A percentile compares a stretch with the other conserved stretches of the same genome.
These are phyloP conservation scores for Eimeria zaria DNA, from an alignment of 169 alveolate species.

Conservation along the genomic window DNA sequence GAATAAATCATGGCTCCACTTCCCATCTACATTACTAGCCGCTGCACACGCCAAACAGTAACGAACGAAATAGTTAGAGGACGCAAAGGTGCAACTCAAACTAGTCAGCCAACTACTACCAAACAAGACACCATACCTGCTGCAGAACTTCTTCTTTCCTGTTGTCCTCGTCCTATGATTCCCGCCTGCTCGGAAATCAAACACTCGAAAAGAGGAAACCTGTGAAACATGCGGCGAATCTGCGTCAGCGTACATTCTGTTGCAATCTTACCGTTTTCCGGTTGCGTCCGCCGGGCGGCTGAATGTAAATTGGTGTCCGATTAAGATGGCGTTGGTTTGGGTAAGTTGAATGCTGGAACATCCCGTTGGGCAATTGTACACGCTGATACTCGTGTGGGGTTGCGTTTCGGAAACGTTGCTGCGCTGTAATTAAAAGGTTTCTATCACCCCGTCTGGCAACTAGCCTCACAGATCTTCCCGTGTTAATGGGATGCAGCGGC, in stretches of 20 bases:
- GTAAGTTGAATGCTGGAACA: not conserved
- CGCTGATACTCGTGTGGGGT: conserved; percentile 14
- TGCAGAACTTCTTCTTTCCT: conserved; percentile 25
- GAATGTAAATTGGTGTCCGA: not conserved
- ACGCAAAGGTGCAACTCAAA: not conserved
- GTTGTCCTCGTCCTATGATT: conserved; percentile 28
- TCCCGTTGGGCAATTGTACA: conserved; percentile 15
- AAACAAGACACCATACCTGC: not conserved
- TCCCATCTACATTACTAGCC: conserved; percentile 59
- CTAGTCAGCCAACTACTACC: not conserved
- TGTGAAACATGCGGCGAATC: not conserved
- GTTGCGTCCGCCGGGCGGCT: conserved; percentile 11
- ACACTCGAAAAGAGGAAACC: not conserved
- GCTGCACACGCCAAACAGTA: conserved; percentile 15
- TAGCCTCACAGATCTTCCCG: conserved; percentile 63
- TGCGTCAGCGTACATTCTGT: too few species aligned
- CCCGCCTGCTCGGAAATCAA: conserved; percentile 15
- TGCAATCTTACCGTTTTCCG: conserved; percentile 62
- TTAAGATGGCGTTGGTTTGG: not conserved
- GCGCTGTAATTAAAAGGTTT: conserved; percentile 1
- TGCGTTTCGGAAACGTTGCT: not conserved
- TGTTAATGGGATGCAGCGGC: conserved; percentile 7
- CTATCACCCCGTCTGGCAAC: conserved; percentile 41
- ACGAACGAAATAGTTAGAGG: not conserved
- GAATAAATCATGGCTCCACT: conserved; percentile 85